These are phyloP conservation scores for Penicillium crustosum DNA, from an alignment of 2,329 filamentous ascomycete species.

Conservation along the genomic window DNA sequence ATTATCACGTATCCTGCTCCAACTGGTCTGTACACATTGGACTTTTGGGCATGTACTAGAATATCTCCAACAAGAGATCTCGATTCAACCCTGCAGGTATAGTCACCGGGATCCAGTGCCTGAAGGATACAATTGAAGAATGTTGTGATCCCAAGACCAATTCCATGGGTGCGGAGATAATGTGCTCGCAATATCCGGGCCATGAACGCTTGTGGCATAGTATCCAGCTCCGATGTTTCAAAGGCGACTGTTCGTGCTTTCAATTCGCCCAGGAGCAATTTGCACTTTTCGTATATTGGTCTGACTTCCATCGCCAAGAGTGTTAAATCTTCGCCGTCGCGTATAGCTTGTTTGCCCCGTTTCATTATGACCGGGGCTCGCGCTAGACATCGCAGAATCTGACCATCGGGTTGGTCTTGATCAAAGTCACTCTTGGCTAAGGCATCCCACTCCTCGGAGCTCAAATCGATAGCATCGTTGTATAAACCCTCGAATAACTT, in stretches of 20 bases:
- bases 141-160: slow-evolving; percentile 33
- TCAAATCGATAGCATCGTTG: slow-evolving; percentile 36
- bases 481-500: slow-evolving; percentile 41
- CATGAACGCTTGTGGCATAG: slow-evolving; percentile 2
- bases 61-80: slow-evolving; percentile 27
- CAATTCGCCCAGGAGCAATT: slow-evolving; percentile 17
- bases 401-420: slow-evolving; percentile 28
- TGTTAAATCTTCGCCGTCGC: slow-evolving; percentile 7
- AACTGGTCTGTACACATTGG: slow-evolving; percentile 32
- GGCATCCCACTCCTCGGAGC: slow-evolving; percentile 34
- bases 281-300: slow-evolving; percentile 25
- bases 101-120: slow-evolving; percentile 29
- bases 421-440: slow-evolving; percentile 36
- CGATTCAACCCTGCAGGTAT: slow-evolving; percentile 18
- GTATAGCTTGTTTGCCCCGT: slow-evolving; percentile 20
- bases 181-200: slow-evolving; percentile 28
- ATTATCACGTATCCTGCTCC: slow-evolving; percentile 34
- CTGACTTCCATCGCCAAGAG: slow-evolving; percentile 23
- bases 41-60: slow-evolving; percentile 28
- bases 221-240: slow-evolving; percentile 8
- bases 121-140: slow-evolving; percentile 37
- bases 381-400: slow-evolving; percentile 33
- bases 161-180: slow-evolving; percentile 35
- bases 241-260: slow-evolving; percentile 16
- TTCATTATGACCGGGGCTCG: slow-evolving; percentile 33